phyloP scores from a whole-genome alignment of 228 moss, liverwort and hornwort species.

The Sphagnum magellanicum region DNA sequence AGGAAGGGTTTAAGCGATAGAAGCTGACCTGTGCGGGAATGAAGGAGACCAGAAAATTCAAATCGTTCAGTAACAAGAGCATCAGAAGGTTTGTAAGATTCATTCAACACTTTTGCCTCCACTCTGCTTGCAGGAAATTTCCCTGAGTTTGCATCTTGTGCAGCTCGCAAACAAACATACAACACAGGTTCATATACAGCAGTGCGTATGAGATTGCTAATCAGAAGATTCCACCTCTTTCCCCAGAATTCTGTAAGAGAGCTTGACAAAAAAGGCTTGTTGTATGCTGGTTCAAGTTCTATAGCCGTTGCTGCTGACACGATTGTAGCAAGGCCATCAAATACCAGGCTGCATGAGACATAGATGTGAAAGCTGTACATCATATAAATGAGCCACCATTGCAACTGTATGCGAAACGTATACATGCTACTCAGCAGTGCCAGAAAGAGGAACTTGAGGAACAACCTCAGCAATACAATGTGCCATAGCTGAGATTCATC shows the following conservation, averaged over 20 bases:
- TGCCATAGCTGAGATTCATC: slow-evolving; percentile 31
- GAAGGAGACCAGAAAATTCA: no score
- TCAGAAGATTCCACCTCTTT: slow-evolving; percentile 71
- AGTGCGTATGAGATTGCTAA: slow-evolving; percentile 66
- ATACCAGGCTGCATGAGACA: slow-evolving; percentile 26
- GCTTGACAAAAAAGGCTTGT: slow-evolving; percentile 65
- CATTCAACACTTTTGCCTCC: no score
- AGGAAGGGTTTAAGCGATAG: no score
- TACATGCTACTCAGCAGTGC: slow-evolving; percentile 7
- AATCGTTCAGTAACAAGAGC: no score
- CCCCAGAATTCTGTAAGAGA: slow-evolving; percentile 88
- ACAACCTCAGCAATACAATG: slow-evolving; percentile 26
- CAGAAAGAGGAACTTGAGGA: slow-evolving; percentile 30
- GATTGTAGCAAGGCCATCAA: slow-evolving; percentile 49
- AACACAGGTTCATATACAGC: slow-evolving; percentile 54
- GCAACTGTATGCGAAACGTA: slow-evolving; percentile 9
- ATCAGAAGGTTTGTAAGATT: no score
- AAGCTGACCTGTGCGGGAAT: no score
- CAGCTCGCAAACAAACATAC: not conserved
- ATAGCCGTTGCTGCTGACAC: slow-evolving; percentile 55
- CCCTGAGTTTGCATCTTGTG: not conserved
- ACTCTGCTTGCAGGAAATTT: no score
- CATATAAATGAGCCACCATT: slow-evolving; percentile 11
- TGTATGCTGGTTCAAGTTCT: slow-evolving; percentile 48
- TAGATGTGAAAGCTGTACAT: slow-evolving; percentile 35